These are phyloP conservation scores for Amylocarpus encephaloides DNA, from an alignment of 2,329 filamentous ascomycete species.

Conservation along the genomic window DNA sequence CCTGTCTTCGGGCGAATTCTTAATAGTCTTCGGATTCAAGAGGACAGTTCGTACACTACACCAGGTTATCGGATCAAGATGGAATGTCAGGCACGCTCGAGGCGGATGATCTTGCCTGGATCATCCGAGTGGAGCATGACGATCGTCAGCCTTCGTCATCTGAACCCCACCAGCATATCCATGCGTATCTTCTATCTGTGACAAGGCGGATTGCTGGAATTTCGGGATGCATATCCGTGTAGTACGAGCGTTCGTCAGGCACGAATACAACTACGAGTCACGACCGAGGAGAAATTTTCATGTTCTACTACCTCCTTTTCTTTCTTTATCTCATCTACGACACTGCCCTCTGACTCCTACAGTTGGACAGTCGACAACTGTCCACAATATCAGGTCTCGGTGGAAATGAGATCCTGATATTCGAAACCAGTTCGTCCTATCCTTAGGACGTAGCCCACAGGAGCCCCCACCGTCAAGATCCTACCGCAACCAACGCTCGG, in stretches of 20 bases:
- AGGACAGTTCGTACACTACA: too few species aligned
- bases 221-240: background rate
- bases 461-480: too few species aligned
- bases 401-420: too few species aligned
- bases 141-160: background rate
- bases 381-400: too few species aligned
- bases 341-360: background rate
- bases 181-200: background rate
- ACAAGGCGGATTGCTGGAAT: slow-evolving; percentile 3
- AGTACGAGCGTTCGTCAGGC: background rate
- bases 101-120: too few species aligned
- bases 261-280: slow-evolving; percentile 2
- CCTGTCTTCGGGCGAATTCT: background rate
- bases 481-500: too few species aligned
- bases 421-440: too few species aligned
- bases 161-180: background rate
- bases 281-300: background rate
- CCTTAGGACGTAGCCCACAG: too few species aligned
- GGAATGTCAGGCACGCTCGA: too few species aligned
- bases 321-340: background rate
- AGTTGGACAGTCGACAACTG: background rate
- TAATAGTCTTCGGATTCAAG: background rate
- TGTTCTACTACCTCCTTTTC: background rate
- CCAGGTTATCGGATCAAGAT: too few species aligned
- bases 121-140: too few species aligned